Percentiles rank a stretch among this genome's conserved stretches.
phyloP scores from a whole-genome alignment of 805 yeast genomes.

The Pichia sporocuriosa region DNA sequence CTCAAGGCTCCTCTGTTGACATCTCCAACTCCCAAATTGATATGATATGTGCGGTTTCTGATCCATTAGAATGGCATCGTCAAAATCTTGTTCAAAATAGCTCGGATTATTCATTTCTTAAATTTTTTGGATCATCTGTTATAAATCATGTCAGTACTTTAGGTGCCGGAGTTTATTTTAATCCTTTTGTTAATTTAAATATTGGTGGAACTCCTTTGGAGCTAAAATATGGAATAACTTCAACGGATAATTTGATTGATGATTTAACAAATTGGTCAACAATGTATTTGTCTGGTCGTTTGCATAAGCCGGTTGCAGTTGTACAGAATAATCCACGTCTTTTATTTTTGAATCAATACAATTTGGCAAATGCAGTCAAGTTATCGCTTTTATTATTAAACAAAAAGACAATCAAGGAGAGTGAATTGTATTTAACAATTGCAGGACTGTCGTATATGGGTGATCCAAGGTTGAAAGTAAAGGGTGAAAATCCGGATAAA shows the following conservation, averaged over 20 bases:
- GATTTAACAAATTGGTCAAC: slow-evolving; percentile 84
- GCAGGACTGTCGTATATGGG: slow-evolving; percentile 83
- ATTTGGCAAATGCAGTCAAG: slow-evolving; percentile 71
- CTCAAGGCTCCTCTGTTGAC: slow-evolving; percentile 48
- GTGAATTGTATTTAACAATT: slow-evolving; percentile 64
- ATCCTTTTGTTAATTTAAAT: slow-evolving; percentile 62
- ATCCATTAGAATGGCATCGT: slow-evolving; percentile 71
- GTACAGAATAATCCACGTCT: slow-evolving; percentile 58
- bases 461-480: slow-evolving; percentile 76
- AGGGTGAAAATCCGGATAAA: slow-evolving; percentile 90
- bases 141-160: slow-evolving; percentile 53
- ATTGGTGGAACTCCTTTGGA: slow-evolving; percentile 12
- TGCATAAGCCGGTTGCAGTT: slow-evolving; percentile 88
- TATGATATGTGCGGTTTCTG: slow-evolving; percentile 72
- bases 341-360: slow-evolving; percentile 63
- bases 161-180: slow-evolving; percentile 92
- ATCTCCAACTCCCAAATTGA: slow-evolving; percentile 63
- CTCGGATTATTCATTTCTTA: slow-evolving; percentile 69
- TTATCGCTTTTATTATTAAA: slow-evolving; percentile 53
- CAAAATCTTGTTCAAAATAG: slow-evolving; percentile 61
- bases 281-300: slow-evolving; percentile 82
- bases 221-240: slow-evolving; percentile 84
- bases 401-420: slow-evolving; percentile 27
- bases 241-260: slow-evolving; percentile 47
- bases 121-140: slow-evolving; percentile 50